Evolutionary conservation across 1,284 basidiomycete genomes (phyloP), one percentile per base, ranked within the genome.

Genomic region (Rhodotorula sp.): DNA sequence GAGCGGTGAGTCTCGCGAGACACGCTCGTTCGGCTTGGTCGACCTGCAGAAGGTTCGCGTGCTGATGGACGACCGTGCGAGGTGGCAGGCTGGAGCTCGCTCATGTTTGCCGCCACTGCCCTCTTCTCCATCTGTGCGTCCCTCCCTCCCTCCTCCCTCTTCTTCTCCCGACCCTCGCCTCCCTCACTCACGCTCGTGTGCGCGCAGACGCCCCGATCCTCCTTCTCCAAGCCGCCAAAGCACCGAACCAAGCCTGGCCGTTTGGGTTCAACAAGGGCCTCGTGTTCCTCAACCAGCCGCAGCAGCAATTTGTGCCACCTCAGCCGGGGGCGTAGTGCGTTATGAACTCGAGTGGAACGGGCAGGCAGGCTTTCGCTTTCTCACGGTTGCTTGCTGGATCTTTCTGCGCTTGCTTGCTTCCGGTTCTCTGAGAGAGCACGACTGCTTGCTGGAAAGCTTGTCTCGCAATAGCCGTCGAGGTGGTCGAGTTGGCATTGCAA

Each of bases 221-320:
- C 24, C 49, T 47, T 6, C 60, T 64, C 7, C 57, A 62, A 20
- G 67, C 64, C 15, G 47, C 24, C n/a, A 72, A 68, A 48, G 63
- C 39, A 3, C 53, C 6, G 63, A 32, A 17, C n/a, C 36, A 10
- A 19, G 17, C 36, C 19, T 53, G 68, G 47, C 66, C 64, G 15
- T 62, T 72, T 39, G 63, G 63, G 17, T 56, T 68, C 48, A 66
- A 66, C 53, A 57, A 58, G 27, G 70, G 70, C 8, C 30, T 67
- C 10, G 51, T 66, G 13, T 30, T 47, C 4, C 24, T 67, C 10
- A 32, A 59, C 3, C 63, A 52, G 17, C 32, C 24, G 27, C 47
- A 32, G 17, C 32, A 29, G 27, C 47, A 32, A 22, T 48, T 36
- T 10, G 27, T 51, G n/a, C 51, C 39, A 17, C 39, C 39, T 44